These are phyloP conservation scores for Arxiozyma slooffiae DNA, from an alignment of 1,139 yeast genomes.

Conservation along the genomic window DNA sequence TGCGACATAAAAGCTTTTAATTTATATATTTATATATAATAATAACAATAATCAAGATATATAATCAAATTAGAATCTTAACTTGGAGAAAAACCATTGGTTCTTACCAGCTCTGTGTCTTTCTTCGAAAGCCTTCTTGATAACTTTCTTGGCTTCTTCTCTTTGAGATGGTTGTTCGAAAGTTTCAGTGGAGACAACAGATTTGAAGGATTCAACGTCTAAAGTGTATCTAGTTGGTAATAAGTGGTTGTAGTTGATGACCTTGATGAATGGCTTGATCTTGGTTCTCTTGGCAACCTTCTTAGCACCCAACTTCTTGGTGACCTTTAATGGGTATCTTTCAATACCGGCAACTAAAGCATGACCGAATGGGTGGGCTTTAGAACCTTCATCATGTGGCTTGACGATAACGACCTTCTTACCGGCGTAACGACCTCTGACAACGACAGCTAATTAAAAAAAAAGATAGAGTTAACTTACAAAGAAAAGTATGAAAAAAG, in stretches of 20 bases:
- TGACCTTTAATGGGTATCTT: conserved; percentile 96
- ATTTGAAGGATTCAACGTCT: conserved; percentile 92
- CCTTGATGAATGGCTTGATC: conserved; percentile 99
- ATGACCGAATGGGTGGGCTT: conserved; percentile 97
- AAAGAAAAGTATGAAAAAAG: conserved; percentile 5
- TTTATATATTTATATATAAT: conserved; percentile 2
- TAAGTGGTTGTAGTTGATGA: conserved; percentile 99
- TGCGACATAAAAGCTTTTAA: conserved; percentile 1
- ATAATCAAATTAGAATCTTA: conserved; percentile 63
- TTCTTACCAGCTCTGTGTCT: conserved; percentile 99
- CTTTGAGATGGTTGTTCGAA: conserved; percentile 97
- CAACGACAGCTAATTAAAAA: conserved; percentile 71
- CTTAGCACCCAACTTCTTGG: conserved; percentile 93
- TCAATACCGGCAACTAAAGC: conserved; percentile 99
- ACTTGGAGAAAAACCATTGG: conserved; percentile 99
- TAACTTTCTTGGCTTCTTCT: conserved; percentile 98
- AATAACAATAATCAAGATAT: conserved; percentile 1
- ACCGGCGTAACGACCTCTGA: conserved; percentile 99
- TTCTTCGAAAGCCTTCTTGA: conserved; percentile 98
- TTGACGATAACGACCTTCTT: conserved; percentile 99
- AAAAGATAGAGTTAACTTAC: not conserved
- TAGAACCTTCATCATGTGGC: conserved; percentile 98
- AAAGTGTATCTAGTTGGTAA: conserved; percentile 99
- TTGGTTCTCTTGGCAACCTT: conserved; percentile 94
- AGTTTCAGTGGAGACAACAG: conserved; percentile 85